These are phyloP conservation scores for Harringtonia lauricola DNA, from an alignment of 2,329 filamentous ascomycete genomes.

Conservation along the genomic window DNA sequence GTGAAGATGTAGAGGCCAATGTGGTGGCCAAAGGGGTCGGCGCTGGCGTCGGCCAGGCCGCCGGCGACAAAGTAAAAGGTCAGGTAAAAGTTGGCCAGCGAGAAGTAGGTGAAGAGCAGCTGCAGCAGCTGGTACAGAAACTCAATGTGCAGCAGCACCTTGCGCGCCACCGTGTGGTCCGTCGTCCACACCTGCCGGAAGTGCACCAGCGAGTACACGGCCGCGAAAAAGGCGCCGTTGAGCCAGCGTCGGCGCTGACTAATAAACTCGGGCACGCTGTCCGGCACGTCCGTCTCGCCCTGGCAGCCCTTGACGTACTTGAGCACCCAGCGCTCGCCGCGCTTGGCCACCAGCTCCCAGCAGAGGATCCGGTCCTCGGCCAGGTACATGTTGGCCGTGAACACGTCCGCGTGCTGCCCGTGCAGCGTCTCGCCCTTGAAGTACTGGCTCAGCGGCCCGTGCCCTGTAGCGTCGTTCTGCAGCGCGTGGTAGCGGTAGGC, in stretches of 20 bases:
- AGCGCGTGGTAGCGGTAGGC: slow-evolving; percentile 93
- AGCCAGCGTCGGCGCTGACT: slow-evolving; percentile 94
- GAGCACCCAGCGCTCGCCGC: slow-evolving; percentile 89
- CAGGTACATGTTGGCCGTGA: slow-evolving; percentile 83
- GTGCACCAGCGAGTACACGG: slow-evolving; percentile 93
- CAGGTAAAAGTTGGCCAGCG: slow-evolving; percentile 95
- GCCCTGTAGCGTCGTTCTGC: slow-evolving; percentile 92
- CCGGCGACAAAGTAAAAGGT: slow-evolving; percentile 98
- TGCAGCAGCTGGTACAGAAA: slow-evolving; percentile 92
- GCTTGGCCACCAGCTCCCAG: slow-evolving; percentile 93
- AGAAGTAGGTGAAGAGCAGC: slow-evolving; percentile 94
- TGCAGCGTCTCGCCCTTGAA: slow-evolving; percentile 98
- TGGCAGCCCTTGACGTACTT: slow-evolving; percentile 97
- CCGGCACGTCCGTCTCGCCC: slow-evolving; percentile 97
- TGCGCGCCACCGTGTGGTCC: slow-evolving; percentile 81
- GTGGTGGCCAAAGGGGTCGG: slow-evolving; percentile 87
- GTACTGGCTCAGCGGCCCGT: slow-evolving; percentile 92
- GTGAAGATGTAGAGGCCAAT: slow-evolving; percentile 79
- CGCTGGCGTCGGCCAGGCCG: slow-evolving; percentile 63
- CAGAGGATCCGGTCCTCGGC: slow-evolving; percentile 84
- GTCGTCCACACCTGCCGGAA: slow-evolving; percentile 88
- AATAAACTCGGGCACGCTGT: slow-evolving; percentile 90
- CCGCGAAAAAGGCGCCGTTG: slow-evolving; percentile 97
- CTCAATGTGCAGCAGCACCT: slow-evolving; percentile 86
- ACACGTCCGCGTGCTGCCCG: slow-evolving; percentile 63